phyloP scores from a whole-genome alignment of 192 early-diverging fungal species.

The Coemansia sp. region DNA sequence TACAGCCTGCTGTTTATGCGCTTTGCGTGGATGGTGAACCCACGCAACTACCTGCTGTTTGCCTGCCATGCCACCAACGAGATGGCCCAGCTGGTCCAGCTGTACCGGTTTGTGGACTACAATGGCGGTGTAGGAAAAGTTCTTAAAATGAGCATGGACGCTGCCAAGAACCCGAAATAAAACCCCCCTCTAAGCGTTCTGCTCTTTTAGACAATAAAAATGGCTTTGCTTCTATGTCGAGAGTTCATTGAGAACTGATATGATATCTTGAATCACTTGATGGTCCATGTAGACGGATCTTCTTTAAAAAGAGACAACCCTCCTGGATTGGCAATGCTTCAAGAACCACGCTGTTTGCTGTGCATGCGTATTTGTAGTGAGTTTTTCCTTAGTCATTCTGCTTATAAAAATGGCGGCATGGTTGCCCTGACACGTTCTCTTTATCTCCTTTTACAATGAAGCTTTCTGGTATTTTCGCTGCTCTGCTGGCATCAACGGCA shows the following conservation, averaged over 20 bases:
- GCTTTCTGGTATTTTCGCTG: neutral
- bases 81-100: conserved; percentile 82
- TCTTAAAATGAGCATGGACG: conserved; percentile 18
- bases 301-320: too few relatives aligned
- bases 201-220: neutral
- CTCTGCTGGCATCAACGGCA: neutral
- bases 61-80: conserved; percentile 93
- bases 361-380: too few relatives aligned
- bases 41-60: conserved; percentile 88
- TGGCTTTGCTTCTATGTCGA: too few relatives aligned
- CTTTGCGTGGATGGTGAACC: conserved; percentile 90
- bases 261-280: too few relatives aligned
- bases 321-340: too few relatives aligned
- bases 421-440: neutral
- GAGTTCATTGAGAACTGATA: too few relatives aligned
- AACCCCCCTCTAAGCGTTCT: too few relatives aligned
- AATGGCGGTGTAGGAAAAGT: conserved; percentile 52
- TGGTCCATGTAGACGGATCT: too few relatives aligned
- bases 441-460: neutral
- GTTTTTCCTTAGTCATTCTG: too few relatives aligned
- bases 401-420: too few relatives aligned
- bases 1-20: conserved; percentile 94
- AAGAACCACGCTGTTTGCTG: too few relatives aligned
- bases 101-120: conserved; percentile 78
- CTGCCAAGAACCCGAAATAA: conserved; percentile 19